Conservation (phyloP, 768 basidiomycete genomes). For the Cytidiella melzeri region DNA sequence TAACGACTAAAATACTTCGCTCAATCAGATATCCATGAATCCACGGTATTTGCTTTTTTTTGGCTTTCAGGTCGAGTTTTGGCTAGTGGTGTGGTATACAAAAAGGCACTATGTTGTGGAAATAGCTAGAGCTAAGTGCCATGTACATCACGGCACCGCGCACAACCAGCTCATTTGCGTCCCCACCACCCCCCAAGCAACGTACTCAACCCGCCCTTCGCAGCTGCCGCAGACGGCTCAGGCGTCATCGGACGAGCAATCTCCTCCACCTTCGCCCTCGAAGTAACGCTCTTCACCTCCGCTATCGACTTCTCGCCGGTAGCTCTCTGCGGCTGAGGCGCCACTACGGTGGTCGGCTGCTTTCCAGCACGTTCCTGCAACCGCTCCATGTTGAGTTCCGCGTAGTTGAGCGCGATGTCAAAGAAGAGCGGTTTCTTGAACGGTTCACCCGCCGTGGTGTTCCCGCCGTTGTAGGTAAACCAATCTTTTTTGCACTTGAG, state of each 20-base stretch:
- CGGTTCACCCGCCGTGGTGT: constrained; percentile 30
- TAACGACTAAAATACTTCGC: too few species aligned
- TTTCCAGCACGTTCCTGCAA: constrained; percentile 69
- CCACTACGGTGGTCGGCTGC: constrained; percentile 23
- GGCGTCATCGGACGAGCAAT: constrained; percentile 42
- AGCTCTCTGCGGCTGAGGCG: constrained; percentile 13
- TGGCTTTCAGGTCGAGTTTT: too few species aligned
- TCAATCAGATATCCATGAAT: too few species aligned
- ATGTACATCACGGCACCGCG: too few species aligned
- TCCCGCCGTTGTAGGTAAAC: constrained; percentile 74
- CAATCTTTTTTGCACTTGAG: constrained; percentile 62
- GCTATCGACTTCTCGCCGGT: constrained; percentile 17
- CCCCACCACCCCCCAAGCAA: constrained; percentile 87
- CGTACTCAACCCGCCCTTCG: constrained; percentile 52
- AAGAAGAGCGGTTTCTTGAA: constrained; percentile 88
- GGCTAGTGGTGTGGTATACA: too few species aligned
- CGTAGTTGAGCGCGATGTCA: constrained; percentile 91
- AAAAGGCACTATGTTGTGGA: too few species aligned
- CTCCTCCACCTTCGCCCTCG: constrained; percentile 54
- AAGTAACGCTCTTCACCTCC: constrained; percentile 41
- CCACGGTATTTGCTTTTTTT: too few species aligned
- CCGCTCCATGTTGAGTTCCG: constrained; percentile 77
- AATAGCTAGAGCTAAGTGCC: too few species aligned
- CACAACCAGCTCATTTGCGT: constrained; percentile 21
- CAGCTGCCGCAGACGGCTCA: constrained; percentile 35